Evolutionary conservation across 2,329 filamentous ascomycete genomes (phyloP), one percentile per base, ranked within the genome.

Genomic region (Ramularia endophylla): DNA sequence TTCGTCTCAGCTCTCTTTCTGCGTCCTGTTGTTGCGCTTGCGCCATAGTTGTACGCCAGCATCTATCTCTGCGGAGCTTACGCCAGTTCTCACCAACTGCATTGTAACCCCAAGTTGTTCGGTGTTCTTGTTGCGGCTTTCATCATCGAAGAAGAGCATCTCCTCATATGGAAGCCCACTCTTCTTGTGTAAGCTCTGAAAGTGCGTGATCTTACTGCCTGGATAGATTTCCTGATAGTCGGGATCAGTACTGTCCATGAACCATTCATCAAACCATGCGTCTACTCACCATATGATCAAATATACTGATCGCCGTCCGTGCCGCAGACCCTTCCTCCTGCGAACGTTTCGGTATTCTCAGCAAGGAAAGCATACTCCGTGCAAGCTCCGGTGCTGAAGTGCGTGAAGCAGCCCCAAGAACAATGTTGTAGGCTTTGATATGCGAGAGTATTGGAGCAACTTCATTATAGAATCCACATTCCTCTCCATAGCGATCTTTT

Each of bases 121-220:
- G 1, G 94, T 90, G 59, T 95, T 88, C 43, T 78, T 73, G 59
- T 97, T 97, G 46, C 90, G 70, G 38, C 74, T 73, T 74, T 97
- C 90, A 55, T 97, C 90, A 55, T 97, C 90, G 53, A 97, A 97
- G 64, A 97, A 97, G 25, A 97, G 63, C 83, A 97, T 94, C 35
- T 95, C 87, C 50, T 83, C 76, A 57, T 79, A 94, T 5, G 70
- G 67, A 2, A 95, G 64, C 1, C 80, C 80, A 11, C 83, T 88
- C 41, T 78, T 73, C 60, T 81, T 77, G 8, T 83, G 77, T 53
- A 97, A 70, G 4, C 76, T 71, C 56, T 81, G 74, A 56, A 97
- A 94, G 65, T 97, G 90, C 48, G 78, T 77, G n/a, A 83, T 82
- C 73, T 97, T 97, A 59, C 72, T 83, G 1, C 80, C 80, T 0